Conservation (phyloP, 2,329 filamentous ascomycete species). For the Aureobasidium uvarum region DNA sequence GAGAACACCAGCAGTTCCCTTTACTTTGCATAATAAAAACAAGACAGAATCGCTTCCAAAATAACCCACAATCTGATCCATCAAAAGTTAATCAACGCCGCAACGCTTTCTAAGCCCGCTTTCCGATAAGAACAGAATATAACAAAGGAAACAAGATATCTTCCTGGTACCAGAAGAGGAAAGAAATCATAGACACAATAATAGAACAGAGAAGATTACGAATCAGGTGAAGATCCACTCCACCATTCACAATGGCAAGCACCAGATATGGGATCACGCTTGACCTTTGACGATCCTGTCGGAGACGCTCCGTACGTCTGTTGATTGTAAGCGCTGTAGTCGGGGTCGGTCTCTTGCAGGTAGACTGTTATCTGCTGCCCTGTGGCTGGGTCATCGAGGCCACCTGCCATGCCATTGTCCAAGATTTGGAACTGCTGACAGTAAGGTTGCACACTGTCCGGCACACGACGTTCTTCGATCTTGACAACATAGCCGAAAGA, state of each 20-base stretch:
- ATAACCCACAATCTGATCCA: not conserved
- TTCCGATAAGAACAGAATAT: not conserved
- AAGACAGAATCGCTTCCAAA: constrained; percentile 8
- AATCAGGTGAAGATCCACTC: constrained; percentile 29
- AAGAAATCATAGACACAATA: constrained; percentile 9
- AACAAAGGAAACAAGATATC: constrained; percentile 14
- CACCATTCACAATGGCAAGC: constrained; percentile 43
- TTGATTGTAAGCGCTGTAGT: constrained; percentile 31
- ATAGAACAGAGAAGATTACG: constrained; percentile 9
- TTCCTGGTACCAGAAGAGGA: constrained; percentile 23
- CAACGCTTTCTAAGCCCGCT: constrained; percentile 9
- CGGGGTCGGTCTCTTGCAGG: constrained; percentile 45
- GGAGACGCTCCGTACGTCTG: constrained; percentile 20
- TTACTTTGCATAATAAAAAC: constrained; percentile 5
- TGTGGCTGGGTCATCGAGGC: constrained; percentile 37
- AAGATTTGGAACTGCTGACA: constrained; percentile 64
- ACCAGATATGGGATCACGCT: constrained; percentile 30
- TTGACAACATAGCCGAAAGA: constrained; percentile 58
- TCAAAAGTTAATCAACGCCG: constrained; percentile 9
- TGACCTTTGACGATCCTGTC: constrained; percentile 18
- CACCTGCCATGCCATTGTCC: constrained; percentile 49
- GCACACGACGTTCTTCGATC: constrained; percentile 62
- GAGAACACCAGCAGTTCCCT: constrained; percentile 1
- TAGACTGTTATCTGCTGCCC: constrained; percentile 41
- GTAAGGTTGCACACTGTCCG: constrained; percentile 53